Base-by-base conservation (phyloP, 2,329 filamentous ascomycete genomes). In the Diaporthe sp. region DNA sequence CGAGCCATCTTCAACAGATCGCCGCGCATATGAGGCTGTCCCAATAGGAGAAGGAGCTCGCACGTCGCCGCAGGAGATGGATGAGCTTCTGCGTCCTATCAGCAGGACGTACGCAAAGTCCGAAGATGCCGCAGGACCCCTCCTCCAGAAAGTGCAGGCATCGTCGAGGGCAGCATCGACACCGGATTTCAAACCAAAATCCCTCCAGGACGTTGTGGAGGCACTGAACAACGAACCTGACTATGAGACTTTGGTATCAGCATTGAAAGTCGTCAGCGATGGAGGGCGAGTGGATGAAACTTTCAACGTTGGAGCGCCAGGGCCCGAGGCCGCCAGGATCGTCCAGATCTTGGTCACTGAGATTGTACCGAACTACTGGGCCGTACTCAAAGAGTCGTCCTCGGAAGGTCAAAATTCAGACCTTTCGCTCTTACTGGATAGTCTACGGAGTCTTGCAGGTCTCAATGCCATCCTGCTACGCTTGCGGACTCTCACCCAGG, bases 351-450 rank as follows among this genome's bases (percentile, higher is more conserved):
- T 99, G 47, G 91, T 97, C 74, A 92, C 89, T 22, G 90, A 92
- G 42, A 95, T 94, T 35, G 86, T 95, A 10, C 94, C 94, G 1
- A 94, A 96, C 80, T 97, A 96, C 83, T 98, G 97, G 96, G 81
- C 86, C 4, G 79, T 91, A 12, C 80, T 96, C 22, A 83, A 86
- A 50, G 88, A 89, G 73, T 84, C 84, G n/a, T 81, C 80, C 3
- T 39, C 81, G 37, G 74, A 78, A 3, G 47, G 76, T 30, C 73
- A 74, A 47, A 66, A 8, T 65, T 78, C 78, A 32, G 88, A 88
- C 51, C 78, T 86, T 1, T 81, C 84, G 53, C 82, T 89, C 2
- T 83, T 98, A 22, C 78, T 94, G 1, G 82, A 84, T 74, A 94
- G 92, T 79, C 84, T 99, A 7, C 88, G 88, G 73, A 98, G 92